Conservation (phyloP, 306 rosid genomes). For the Sicyos edulis region DNA sequence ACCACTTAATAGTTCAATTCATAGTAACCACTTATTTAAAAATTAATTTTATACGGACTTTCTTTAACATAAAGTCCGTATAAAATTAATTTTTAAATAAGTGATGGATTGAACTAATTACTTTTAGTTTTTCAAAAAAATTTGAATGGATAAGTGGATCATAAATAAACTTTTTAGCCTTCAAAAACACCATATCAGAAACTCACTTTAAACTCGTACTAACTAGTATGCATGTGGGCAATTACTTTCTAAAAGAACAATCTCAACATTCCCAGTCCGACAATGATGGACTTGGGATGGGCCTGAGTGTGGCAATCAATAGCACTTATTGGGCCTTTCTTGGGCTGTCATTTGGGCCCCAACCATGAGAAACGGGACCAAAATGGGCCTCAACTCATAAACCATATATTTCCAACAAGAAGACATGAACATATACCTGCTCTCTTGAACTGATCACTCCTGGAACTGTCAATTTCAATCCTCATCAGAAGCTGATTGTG, state of each 20-base stretch:
- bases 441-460: slow-evolving; percentile 4
- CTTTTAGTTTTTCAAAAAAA: too few species aligned
- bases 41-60: too few species aligned
- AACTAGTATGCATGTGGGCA: not conserved
- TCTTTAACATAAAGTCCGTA: too few species aligned
- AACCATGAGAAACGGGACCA: slow-evolving; percentile 5
- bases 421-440: slow-evolving; percentile 15
- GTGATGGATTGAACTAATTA: too few species aligned
- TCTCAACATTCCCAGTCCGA: not conserved
- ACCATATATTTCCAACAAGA: slow-evolving; percentile 14
- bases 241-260: not conserved
- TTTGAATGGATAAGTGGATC: too few species aligned
- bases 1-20: too few species aligned
- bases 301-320: not conserved
- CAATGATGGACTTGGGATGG: not conserved
- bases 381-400: slow-evolving; percentile 13
- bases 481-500: not conserved
- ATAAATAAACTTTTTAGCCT: too few species aligned
- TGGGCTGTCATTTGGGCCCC: slow-evolving; percentile 21
- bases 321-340: slow-evolving; percentile 17
- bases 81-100: too few species aligned
- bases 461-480: slow-evolving; percentile 4
- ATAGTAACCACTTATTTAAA: too few species aligned
- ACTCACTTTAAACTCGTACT: too few species aligned
- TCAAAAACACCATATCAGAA: too few species aligned